Base-by-base conservation (phyloP, 2,329 filamentous ascomycete species). In the Aspergillus unguis region DNA sequence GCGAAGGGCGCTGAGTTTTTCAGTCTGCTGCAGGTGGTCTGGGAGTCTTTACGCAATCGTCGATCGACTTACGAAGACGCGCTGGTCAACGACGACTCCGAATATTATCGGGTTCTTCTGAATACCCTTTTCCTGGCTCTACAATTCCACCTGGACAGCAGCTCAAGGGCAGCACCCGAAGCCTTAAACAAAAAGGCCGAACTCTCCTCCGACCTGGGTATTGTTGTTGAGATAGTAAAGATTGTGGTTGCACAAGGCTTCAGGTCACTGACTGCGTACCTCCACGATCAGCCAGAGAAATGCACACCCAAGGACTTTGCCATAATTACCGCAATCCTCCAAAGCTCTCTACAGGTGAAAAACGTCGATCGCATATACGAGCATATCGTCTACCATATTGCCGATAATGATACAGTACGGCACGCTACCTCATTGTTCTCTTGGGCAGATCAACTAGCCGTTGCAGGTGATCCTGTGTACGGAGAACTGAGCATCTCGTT, bases 401-500 rank as follows among this genome's bases (percentile, higher is more conserved):
- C 79, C n/a, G 78, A 81, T 55, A 79, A 78, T 51, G 85, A 88
- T 58, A 86, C 86, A 1, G 80, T 90, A 42, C 88, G 92, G 63
- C 88, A 91, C 55, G 92, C 91, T 0, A 85, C 87, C 5, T 90
- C 88, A 32, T 80, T 99, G 4, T 97, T 92, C 72, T 96, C 91
- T 0, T 99, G 94, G 94, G 84, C 92, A 3, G 91, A 97, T 69
- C 85, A 86, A 59, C 80, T 97, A 26, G 82, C 87, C 0, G 80
- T 87, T 33, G 82, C 87, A 52, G 84, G 85, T 28, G 92, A 97
- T 66, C 92, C 94, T 0, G 78, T 97, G 29, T 97, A 96, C 69
- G 94, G 92, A 58, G 92, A 96, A 67, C 82, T 96, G n/a, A 89
- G 88, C 63, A 81, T 96, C 37, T 80, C 92, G 27, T 95, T 97